A percentile compares a stretch with the other conserved stretches of the same genome.
Evolutionary conservation across 352 stramenopile species (phyloP).

Genomic region (Halophytophthora batemanensis): DNA sequence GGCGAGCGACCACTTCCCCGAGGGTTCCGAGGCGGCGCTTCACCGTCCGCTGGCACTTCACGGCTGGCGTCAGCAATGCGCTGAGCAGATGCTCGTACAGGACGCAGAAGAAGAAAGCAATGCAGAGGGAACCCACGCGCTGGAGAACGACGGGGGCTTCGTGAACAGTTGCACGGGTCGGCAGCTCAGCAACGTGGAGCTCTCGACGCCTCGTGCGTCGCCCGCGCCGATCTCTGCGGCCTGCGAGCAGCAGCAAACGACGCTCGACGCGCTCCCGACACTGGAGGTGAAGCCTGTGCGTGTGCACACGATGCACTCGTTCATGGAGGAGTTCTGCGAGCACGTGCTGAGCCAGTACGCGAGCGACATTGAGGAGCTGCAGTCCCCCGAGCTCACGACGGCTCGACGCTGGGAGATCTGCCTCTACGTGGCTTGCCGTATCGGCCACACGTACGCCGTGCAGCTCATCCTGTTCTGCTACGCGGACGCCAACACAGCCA

Average conservation of each 20-base stretch:
- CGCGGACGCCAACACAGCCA: conserved; percentile 51
- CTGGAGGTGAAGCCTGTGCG: conserved; percentile 58
- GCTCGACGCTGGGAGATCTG: conserved; percentile 70
- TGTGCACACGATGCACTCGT: conserved; percentile 70
- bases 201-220: conserved; percentile 11
- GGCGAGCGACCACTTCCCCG: conserved; percentile 44
- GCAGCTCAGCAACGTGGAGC: conserved; percentile 18
- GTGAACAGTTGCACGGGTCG: conserved; percentile 2
- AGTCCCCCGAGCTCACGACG: conserved; percentile 37
- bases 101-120: conserved; percentile 13
- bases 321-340: conserved; percentile 81
- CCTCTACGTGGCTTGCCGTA: conserved; percentile 67
- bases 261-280: conserved; percentile 30
- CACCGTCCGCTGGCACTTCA: conserved; percentile 43
- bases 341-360: conserved; percentile 61
- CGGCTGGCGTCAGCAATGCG: conserved; percentile 56
- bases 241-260: conserved; percentile 3
- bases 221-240: conserved; percentile 14
- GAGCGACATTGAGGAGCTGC: conserved; percentile 57
- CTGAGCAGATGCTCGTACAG: conserved; percentile 41
- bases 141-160: conserved; percentile 1
- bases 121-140: too few species aligned
- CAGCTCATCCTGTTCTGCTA: conserved; percentile 78
- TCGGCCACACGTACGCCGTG: conserved; percentile 70
- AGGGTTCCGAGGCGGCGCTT: conserved; percentile 17